phyloP scores from a whole-genome alignment of 495 filamentous ascomycete genomes.

The Neurospora africana region DNA sequence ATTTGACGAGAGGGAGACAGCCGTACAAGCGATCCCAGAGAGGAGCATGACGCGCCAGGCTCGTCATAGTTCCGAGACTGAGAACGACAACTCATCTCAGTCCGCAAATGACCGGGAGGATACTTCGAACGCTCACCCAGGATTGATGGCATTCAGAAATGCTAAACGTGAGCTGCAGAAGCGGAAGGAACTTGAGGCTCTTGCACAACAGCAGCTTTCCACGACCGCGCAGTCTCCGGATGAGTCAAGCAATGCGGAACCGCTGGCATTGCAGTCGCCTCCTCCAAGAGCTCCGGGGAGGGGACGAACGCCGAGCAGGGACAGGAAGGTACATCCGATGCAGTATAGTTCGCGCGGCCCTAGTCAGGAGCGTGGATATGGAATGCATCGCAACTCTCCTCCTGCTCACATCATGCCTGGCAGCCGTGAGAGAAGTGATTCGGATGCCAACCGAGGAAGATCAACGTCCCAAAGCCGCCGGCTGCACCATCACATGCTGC shows the following conservation, averaged over 20 bases:
- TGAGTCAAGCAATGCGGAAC: conserved; percentile 9
- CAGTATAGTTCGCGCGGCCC: conserved; percentile 29
- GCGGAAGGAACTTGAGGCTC: conserved; percentile 37
- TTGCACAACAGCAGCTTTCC: conserved; percentile 22
- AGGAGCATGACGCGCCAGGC: conserved; percentile 32
- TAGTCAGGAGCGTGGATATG: conserved; percentile 25
- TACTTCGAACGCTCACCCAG: conserved; percentile 26
- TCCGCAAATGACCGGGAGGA: conserved; percentile 16
- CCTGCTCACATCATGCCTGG: conserved; percentile 20
- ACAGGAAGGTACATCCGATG: conserved; percentile 34
- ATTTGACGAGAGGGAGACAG: conserved; percentile 20
- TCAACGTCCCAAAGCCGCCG: conserved; percentile 41
- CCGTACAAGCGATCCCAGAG: conserved; percentile 25
- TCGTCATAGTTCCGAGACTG: conserved; percentile 9
- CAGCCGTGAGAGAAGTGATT: conserved; percentile 51
- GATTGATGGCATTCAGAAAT: conserved; percentile 39
- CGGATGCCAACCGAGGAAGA: conserved; percentile 42
- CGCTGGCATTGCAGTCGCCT: conserved; percentile 15
- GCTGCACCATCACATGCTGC: conserved; percentile 30
- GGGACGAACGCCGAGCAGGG: conserved; percentile 33
- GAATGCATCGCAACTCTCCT: conserved; percentile 11
- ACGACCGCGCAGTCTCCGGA: conserved; percentile 12
- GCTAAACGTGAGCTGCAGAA: conserved; percentile 42
- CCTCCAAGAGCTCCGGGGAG: conserved; percentile 20
- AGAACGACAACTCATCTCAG: conserved; percentile 12